Conservation (phyloP, 2,329 filamentous ascomycete genomes). For the Erysiphe pulchra region DNA sequence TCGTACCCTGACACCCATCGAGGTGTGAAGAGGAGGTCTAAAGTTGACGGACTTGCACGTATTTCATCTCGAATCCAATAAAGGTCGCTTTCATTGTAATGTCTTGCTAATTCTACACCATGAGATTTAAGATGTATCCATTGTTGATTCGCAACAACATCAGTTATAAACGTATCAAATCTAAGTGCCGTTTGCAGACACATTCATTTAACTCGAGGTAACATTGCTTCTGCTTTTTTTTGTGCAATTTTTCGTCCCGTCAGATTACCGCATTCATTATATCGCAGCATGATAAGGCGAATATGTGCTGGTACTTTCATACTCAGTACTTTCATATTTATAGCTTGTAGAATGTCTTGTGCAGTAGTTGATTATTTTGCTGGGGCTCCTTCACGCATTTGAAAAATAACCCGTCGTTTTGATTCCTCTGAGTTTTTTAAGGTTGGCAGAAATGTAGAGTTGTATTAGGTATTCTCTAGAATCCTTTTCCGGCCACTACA, state of each 20-base stretch:
- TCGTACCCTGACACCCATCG: background rate
- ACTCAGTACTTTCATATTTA: background rate
- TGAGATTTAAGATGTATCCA: background rate
- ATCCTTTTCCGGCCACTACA: too few relatives aligned
- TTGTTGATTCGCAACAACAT: background rate
- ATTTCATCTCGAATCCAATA: background rate
- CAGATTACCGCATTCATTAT: background rate
- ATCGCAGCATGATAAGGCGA: background rate
- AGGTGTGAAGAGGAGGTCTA: background rate
- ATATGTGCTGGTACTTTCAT: background rate
- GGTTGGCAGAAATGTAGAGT: too few relatives aligned
- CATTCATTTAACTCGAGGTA: background rate
- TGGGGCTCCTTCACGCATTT: too few relatives aligned
- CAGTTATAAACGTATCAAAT: background rate
- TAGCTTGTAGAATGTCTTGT: background rate
- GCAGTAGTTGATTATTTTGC: background rate
- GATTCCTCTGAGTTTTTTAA: too few relatives aligned
- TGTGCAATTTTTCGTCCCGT: background rate
- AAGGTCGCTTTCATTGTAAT: background rate
- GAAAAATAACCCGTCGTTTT: too few relatives aligned
- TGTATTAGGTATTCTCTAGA: too few relatives aligned
- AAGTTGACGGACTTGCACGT: background rate
- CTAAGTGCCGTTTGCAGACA: background rate
- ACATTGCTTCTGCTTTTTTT: background rate
- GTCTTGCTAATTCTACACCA: background rate